A percentile compares a stretch with the other conserved stretches of the same genome.
Evolutionary conservation across 1,139 yeast species (phyloP).

Genomic region (Scheffersomyces insectosa): DNA sequence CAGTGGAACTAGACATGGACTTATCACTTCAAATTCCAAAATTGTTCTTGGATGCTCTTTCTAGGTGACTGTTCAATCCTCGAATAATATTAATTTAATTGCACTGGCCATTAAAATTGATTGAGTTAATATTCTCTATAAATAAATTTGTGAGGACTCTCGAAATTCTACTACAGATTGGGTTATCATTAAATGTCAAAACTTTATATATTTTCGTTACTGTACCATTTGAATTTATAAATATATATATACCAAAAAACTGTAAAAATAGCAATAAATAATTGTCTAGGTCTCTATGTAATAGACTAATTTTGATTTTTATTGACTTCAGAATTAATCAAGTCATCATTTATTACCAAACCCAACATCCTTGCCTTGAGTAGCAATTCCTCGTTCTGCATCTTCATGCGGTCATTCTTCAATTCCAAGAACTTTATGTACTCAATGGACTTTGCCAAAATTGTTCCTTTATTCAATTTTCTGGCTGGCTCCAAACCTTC

Average conservation of each 20-base stretch:
- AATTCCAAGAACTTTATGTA: conserved; percentile 44
- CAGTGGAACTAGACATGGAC: too few species aligned
- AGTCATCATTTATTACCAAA: conserved; percentile 13
- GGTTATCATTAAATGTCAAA: too few species aligned
- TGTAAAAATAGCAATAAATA: neutral
- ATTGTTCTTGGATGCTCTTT: too few species aligned
- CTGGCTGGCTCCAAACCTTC: conserved; percentile 50
- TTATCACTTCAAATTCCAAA: too few species aligned
- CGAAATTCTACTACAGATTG: too few species aligned
- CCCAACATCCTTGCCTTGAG: conserved; percentile 30
- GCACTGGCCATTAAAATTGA: too few species aligned
- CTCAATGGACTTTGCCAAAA: conserved; percentile 45
- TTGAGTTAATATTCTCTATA: too few species aligned
- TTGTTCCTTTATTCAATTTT: conserved; percentile 47
- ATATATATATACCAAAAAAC: neutral
- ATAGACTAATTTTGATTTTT: neutral
- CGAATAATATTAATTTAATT: too few species aligned
- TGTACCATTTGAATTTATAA: neutral
- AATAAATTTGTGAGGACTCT: too few species aligned
- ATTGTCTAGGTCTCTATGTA: neutral
- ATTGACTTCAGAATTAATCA: neutral
- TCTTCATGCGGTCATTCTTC: conserved; percentile 36
- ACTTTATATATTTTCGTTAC: too few species aligned
- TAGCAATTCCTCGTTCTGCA: conserved; percentile 34
- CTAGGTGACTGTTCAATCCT: too few species aligned